Conservation (phyloP, 2,329 filamentous ascomycete genomes). For the Arthrobotrys entomopaga region DNA sequence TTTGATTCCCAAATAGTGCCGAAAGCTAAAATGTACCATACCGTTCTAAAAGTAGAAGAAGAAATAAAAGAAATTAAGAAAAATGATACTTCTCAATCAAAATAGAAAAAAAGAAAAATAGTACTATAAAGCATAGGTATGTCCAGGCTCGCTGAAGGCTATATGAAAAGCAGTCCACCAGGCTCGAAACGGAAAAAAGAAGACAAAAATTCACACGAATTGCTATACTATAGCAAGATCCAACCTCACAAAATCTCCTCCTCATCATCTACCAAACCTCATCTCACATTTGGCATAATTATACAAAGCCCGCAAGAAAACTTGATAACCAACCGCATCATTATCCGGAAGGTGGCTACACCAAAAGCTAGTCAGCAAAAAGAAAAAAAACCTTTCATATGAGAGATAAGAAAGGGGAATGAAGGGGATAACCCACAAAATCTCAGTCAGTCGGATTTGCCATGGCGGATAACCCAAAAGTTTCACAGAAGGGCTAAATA, state of each 20-base stretch:
- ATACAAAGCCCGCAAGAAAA: slow-evolving; percentile 85
- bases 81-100: background rate
- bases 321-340: slow-evolving; percentile 88
- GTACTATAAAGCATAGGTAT: slow-evolving; percentile 17
- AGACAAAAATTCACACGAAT: slow-evolving; percentile 1
- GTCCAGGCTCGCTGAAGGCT: slow-evolving; percentile 16
- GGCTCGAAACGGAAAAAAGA: slow-evolving; percentile 5
- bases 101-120: background rate
- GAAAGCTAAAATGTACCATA: background rate
- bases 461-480: slow-evolving; percentile 94
- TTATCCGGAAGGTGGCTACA: slow-evolving; percentile 73
- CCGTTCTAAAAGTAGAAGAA: background rate
- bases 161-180: slow-evolving; percentile 1
- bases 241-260: background rate
- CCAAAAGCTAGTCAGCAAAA: slow-evolving; percentile 4
- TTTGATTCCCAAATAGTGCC: background rate
- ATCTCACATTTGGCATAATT: slow-evolving; percentile 89
- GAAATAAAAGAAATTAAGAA: background rate
- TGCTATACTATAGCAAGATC: background rate
- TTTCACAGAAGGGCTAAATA: slow-evolving; percentile 85
- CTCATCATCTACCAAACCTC: slow-evolving; percentile 74
- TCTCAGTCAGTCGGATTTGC: slow-evolving; percentile 94
- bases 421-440: slow-evolving; percentile 68
- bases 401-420: slow-evolving; percentile 56
- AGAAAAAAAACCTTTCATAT: too few species aligned